phyloP scores from a whole-genome alignment of 2,329 filamentous ascomycete species.

The Macrophomina pseudophaseolina region DNA sequence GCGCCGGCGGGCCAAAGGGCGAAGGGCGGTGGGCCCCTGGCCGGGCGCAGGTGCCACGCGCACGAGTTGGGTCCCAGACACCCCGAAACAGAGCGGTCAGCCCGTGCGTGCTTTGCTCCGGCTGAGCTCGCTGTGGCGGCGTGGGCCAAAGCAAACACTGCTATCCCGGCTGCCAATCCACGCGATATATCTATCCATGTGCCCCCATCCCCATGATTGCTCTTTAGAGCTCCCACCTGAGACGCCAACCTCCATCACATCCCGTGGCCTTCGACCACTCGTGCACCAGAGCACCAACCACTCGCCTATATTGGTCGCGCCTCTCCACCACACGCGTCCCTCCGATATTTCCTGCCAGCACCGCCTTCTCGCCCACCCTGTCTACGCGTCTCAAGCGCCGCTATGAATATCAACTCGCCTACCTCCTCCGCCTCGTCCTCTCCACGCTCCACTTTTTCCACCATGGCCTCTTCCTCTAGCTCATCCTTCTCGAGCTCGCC shows the following conservation, averaged over 20 bases:
- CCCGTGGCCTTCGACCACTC: slow-evolving; percentile 8
- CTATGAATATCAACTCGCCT: slow-evolving; percentile 21
- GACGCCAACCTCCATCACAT: slow-evolving; percentile 16
- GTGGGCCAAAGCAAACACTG: slow-evolving; percentile 18
- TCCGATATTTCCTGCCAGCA: not conserved
- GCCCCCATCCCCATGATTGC: slow-evolving; percentile 19
- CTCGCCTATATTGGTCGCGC: slow-evolving; percentile 10
- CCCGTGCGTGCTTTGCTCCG: not conserved
- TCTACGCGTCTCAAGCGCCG: slow-evolving; percentile 12
- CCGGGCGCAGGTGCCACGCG: too few relatives aligned
- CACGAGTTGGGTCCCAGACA: not conserved
- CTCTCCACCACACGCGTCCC: not conserved
- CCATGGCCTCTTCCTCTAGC: slow-evolving; percentile 38
- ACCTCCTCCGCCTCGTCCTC: slow-evolving; percentile 39
- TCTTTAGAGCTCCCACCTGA: not conserved
- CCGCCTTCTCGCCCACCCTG: not conserved
- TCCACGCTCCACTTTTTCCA: slow-evolving; percentile 40
- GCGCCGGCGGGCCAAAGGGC: not conserved
- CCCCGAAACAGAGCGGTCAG: not conserved
- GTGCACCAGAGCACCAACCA: slow-evolving; percentile 6
- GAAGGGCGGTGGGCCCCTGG: not conserved
- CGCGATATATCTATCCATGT: slow-evolving; percentile 16
- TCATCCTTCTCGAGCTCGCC: slow-evolving; percentile 39
- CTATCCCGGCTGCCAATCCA: not conserved
- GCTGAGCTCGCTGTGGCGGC: not conserved